These are phyloP conservation scores for Phaffia australis DNA, from an alignment of 768 basidiomycete species.

Conservation along the genomic window DNA sequence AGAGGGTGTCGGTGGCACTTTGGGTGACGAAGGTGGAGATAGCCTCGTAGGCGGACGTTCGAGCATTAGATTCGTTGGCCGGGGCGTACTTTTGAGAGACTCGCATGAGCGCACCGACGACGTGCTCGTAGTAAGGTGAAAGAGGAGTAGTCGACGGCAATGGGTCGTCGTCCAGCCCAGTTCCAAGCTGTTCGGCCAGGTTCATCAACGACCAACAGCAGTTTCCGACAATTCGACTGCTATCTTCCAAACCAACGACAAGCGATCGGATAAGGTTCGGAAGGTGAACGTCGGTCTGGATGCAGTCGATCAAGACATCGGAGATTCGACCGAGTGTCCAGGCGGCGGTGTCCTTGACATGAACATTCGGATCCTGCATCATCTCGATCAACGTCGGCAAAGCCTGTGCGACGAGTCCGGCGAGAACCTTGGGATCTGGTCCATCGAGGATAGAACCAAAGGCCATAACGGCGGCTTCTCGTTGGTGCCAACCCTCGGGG, in stretches of 20 bases:
- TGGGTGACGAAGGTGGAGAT: constrained; percentile 77
- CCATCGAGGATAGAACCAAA: constrained; percentile 97
- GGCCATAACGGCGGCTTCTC: constrained; percentile 96
- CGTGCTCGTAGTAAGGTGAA: constrained; percentile 77
- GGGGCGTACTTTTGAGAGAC: constrained; percentile 60
- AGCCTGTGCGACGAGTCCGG: constrained; percentile 85
- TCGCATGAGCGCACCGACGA: constrained; percentile 69
- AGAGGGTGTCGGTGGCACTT: constrained; percentile 64
- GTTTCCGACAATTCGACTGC: constrained; percentile 75
- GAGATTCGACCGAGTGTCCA: constrained; percentile 97
- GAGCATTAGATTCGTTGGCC: constrained; percentile 79
- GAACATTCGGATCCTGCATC: constrained; percentile 74
- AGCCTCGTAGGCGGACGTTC: constrained; percentile 92
- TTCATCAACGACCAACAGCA: constrained; percentile 97
- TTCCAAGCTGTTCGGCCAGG: constrained; percentile 76
- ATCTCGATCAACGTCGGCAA: constrained; percentile 86
- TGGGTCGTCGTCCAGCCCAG: constrained; percentile 55
- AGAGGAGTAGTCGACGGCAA: constrained; percentile 54
- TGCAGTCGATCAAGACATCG: constrained; percentile 69
- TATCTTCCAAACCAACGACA: constrained; percentile 66
- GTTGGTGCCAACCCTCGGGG: constrained; percentile 73
- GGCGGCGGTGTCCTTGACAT: constrained; percentile 92
- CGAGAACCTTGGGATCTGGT: constrained; percentile 75
- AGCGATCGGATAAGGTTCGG: constrained; percentile 71
- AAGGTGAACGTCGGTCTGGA: constrained; percentile 81